Evolutionary conservation across 345 rosid genomes (phyloP).

Genomic region (Clarkia xantiana): DNA sequence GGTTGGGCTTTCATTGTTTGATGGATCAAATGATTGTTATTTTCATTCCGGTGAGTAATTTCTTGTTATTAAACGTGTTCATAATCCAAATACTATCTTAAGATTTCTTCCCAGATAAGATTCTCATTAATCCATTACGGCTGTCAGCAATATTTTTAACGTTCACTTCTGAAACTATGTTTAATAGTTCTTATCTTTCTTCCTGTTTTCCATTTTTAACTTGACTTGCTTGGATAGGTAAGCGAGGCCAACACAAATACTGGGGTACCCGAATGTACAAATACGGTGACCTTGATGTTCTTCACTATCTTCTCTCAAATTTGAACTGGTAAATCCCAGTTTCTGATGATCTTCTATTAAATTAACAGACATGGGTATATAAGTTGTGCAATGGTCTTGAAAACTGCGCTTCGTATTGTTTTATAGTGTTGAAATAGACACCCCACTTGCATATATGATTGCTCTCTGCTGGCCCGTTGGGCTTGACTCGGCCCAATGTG

Average conservation of each 20-base stretch:
- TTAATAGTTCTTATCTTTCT: no score
- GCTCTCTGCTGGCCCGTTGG: no score
- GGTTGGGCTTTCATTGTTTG: constrained; percentile 82
- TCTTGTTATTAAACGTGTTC: no score
- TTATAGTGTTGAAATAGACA: no score
- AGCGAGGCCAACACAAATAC: constrained; percentile 84
- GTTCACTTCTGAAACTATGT: no score
- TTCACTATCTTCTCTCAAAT: constrained; percentile 83
- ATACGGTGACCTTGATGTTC: constrained; percentile 79
- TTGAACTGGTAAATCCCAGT: constrained; percentile 62
- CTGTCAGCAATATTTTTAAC: background rate
- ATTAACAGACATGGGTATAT: no score
- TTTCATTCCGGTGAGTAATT: constrained; percentile 66
- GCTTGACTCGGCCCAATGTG: no score
- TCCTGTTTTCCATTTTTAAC: background rate
- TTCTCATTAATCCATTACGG: background rate
- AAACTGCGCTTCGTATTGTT: no score
- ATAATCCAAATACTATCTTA: no score
- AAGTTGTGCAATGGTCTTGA: no score
- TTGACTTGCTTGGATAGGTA: constrained; percentile 37
- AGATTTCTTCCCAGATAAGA: no score
- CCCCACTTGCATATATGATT: no score
- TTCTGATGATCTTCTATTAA: background rate
- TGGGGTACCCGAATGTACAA: constrained; percentile 99
- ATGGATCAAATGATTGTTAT: constrained; percentile 96